These are phyloP conservation scores for Rauvolfia tetraphylla DNA, from an alignment of 257 asterid genomes.

Conservation along the genomic window DNA sequence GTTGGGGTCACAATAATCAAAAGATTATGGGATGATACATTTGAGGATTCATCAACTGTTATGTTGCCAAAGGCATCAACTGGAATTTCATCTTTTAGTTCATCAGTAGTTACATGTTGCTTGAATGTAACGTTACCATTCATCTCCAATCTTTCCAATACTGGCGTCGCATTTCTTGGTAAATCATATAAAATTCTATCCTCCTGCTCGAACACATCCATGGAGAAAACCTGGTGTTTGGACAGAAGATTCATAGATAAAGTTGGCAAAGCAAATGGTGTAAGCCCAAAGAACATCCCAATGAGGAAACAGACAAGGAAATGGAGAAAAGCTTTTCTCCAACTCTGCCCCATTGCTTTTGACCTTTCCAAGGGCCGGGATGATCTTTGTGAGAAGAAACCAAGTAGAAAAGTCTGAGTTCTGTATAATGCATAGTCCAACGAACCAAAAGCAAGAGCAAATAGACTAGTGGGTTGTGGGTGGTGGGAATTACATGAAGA, in stretches of 20 bases:
- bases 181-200: conserved; percentile 16
- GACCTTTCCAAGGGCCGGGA: conserved; percentile 50
- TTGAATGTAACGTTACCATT: conserved; percentile 24
- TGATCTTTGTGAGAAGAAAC: conserved; percentile 49
- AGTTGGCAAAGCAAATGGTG: conserved; percentile 47
- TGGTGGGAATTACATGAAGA: conserved; percentile 47
- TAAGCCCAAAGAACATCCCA: conserved; percentile 55
- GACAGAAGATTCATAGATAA: conserved; percentile 33
- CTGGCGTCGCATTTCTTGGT: conserved; percentile 26
- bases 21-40: conserved; percentile 40
- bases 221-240: conserved; percentile 39
- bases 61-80: conserved; percentile 16
- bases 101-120: conserved; percentile 18
- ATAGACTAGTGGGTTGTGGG: conserved; percentile 27
- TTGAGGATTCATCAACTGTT: conserved; percentile 21
- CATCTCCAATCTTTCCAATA: conserved; percentile 20
- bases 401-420: conserved; percentile 39
- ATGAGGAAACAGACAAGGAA: conserved; percentile 52
- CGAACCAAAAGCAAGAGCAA: conserved; percentile 39
- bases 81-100: conserved; percentile 18
- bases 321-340: conserved; percentile 60
- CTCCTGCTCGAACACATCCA: conserved; percentile 33
- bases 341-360: conserved; percentile 51
- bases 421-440: conserved; percentile 49
- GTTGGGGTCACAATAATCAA: conserved; percentile 69